These are phyloP conservation scores for Mycosarcoma mackinlayi DNA, from an alignment of 1,284 basidiomycete species.

Conservation along the genomic window DNA sequence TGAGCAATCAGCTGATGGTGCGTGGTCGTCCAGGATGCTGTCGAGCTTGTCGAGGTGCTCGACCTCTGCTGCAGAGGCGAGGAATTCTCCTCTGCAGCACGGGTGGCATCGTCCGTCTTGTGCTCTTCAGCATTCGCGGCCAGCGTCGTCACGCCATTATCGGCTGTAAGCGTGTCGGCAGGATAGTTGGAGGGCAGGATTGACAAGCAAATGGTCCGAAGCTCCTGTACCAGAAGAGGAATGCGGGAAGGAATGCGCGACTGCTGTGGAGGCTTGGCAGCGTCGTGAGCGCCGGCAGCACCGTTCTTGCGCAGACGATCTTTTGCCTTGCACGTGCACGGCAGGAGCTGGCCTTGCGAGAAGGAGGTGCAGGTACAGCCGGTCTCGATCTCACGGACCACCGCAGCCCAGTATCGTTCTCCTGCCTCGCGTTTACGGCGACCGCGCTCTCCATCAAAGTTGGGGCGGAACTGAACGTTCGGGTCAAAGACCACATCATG, in stretches of 20 bases:
- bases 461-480: constrained; percentile 69
- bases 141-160: constrained; percentile 43
- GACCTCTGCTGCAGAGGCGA: constrained; percentile 3
- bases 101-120: constrained; percentile 1
- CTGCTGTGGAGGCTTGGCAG: constrained; percentile 3
- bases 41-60: constrained; percentile 2
- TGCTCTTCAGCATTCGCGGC: constrained; percentile 5
- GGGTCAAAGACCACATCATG: constrained; percentile 87
- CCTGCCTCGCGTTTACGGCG: constrained; percentile 79
- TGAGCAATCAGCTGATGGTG: constrained; percentile 69
- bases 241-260: constrained; percentile 76
- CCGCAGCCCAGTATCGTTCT: constrained; percentile 86
- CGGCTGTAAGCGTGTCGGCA: constrained; percentile 74
- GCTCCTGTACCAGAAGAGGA: constrained; percentile 78
- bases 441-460: constrained; percentile 70
- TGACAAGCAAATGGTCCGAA: constrained; percentile 82
- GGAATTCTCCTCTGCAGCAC: neutral
- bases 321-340: constrained; percentile 65
- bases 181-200: constrained; percentile 73
- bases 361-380: constrained; percentile 88
- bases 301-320: constrained; percentile 8
- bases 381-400: constrained; percentile 80
- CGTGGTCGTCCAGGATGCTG: constrained; percentile 22
- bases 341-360: constrained; percentile 63
- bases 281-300: neutral